These are phyloP conservation scores for Dinochytrium kinnereticum DNA, from an alignment of 371 early-diverging fungal genomes.

Conservation along the genomic window DNA sequence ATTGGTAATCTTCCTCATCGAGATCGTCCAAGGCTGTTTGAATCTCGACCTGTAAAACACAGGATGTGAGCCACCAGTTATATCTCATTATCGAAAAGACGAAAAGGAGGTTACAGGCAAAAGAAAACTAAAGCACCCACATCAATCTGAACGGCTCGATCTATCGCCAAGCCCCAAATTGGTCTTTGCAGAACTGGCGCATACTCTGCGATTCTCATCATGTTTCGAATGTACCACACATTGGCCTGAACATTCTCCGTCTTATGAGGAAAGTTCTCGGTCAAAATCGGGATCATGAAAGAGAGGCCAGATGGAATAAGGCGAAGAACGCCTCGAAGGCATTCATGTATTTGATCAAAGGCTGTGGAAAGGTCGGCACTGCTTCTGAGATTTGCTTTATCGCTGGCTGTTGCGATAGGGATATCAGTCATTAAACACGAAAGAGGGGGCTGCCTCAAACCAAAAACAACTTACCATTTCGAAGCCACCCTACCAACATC, in stretches of 20 bases:
- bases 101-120: background rate
- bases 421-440: background rate
- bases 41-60: conserved; percentile 73
- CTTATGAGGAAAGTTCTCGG: conserved; percentile 78
- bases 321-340: conserved; percentile 6
- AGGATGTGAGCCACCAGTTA: background rate
- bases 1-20: conserved; percentile 70
- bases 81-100: background rate
- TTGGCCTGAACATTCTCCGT: conserved; percentile 68
- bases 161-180: conserved; percentile 75
- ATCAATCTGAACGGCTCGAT: conserved; percentile 85
- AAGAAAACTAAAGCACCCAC: conserved; percentile 49
- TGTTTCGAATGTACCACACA: conserved; percentile 73
- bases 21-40: conserved; percentile 92
- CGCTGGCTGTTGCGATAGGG: background rate
- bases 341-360: conserved; percentile 27
- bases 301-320: conserved; percentile 49
- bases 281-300: conserved; percentile 69
- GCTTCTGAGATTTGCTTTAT: background rate
- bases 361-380: conserved; percentile 19
- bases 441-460: background rate
- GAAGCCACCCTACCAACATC: conserved; percentile 65
- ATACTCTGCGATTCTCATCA: conserved; percentile 77
- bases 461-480: conserved; percentile 60
- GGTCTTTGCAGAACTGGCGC: conserved; percentile 76